phyloP scores from a whole-genome alignment of 768 basidiomycete species.

The Kwoniella mangroviensis region DNA sequence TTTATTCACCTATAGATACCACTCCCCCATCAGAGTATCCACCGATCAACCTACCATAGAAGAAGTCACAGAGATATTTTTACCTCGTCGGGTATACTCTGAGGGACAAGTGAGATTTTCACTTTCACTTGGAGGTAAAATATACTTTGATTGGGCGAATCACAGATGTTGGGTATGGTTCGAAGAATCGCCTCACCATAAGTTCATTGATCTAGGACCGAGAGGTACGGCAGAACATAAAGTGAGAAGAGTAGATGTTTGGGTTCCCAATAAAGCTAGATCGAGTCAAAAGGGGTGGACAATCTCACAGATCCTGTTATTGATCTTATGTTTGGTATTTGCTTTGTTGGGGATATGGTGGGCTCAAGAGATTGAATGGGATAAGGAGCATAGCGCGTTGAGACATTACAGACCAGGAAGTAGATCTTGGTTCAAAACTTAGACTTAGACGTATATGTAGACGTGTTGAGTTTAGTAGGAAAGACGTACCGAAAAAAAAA shows the following conservation, averaged over 20 bases:
- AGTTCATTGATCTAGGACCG: background rate
- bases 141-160: slow-evolving; percentile 36
- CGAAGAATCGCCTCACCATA: slow-evolving; percentile 22
- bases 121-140: slow-evolving; percentile 39
- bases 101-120: slow-evolving; percentile 21
- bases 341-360: slow-evolving; percentile 15
- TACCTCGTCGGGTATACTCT: slow-evolving; percentile 39
- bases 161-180: slow-evolving; percentile 47
- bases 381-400: slow-evolving; percentile 22
- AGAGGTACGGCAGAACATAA: slow-evolving; percentile 10
- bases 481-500: no score
- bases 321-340: slow-evolving; percentile 11
- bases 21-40: slow-evolving; percentile 17
- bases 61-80: slow-evolving; percentile 48
- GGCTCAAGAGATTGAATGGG: slow-evolving; percentile 26
- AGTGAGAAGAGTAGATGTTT: slow-evolving; percentile 40
- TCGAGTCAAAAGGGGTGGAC: background rate
- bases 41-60: slow-evolving; percentile 6
- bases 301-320: background rate
- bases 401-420: background rate
- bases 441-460: no score
- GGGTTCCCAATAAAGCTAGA: slow-evolving; percentile 24
- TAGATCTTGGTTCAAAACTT: slow-evolving; percentile 3
- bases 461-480: no score
- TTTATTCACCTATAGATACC: slow-evolving; percentile 39